Base-by-base conservation (phyloP, 148 eudicot genomes). In the Bassia scoparia region DNA sequence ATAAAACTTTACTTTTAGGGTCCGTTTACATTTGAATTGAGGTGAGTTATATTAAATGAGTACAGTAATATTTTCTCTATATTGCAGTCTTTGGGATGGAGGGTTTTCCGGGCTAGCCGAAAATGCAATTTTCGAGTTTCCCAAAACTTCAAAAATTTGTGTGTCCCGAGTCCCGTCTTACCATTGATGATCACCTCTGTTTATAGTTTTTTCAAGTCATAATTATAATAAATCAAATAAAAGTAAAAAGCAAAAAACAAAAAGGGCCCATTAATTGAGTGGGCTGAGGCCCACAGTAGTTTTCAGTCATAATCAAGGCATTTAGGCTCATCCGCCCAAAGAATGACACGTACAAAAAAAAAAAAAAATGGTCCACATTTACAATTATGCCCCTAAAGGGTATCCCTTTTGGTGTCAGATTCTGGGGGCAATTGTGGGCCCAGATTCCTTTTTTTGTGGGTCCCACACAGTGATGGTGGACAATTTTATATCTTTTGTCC, bases 381-480 rank as follows among this genome's bases (percentile, higher is more conserved):
- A 63, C 78, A 63, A 11, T 24, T 35, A 8, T 79, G 6, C 71
- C 81, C 81, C 31, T 74, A 23, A 69, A 43, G 13, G 7, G 58
- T 69, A 29, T 43, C 61, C 71, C 56, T 74, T 68, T 69, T 70
- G 74, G 71, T 79, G 82, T 79, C 82, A 74, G 74, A 79, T 74
- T 79, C 78, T 37, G 20, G 33, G 77, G 81, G 70, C 62, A 78
- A 29, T 48, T 63, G 79, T 74, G 87, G 85, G 81, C 50, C 81
- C 31, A 73, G 68, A 71, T 60, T 46, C 82, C 20, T 43, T 38
- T 66, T 64, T 35, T 64, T 46, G 30, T n/a, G 83, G 81, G 86
- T 30, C 91, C 84, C 84, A 46, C 34, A 77, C 75, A 72, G 70
- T 81, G 61, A 84, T 79, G 62, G 71, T 71, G 69, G 86, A 81